Evolutionary conservation across 2,329 filamentous ascomycete species (phyloP), one percentile per base, ranked within the genome.

Genomic region (Chaetothyriales sp.): DNA sequence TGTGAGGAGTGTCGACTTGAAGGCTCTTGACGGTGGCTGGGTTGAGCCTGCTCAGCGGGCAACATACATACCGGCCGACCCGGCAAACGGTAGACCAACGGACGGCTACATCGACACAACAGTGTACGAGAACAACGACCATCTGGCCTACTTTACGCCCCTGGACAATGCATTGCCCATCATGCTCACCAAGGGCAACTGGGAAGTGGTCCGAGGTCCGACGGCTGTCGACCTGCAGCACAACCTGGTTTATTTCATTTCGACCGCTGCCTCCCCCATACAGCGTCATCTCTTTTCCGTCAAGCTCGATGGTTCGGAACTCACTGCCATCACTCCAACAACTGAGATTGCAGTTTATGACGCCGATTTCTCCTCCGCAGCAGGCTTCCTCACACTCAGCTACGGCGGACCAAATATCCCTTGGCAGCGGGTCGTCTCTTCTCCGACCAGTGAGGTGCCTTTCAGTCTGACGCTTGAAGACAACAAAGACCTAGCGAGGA

Each of bases 101-200:
- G 89, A 95, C 66, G 92, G 92, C 19, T 98, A 98, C 63, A 82
- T 98, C 56, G 92, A 98, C 67, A 89, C 85, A 0, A 73, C 97
- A 54, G 85, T 97, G 51, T 76, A 94, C 63, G 78, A 94, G 18
- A 83, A 89, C 51, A 87, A 86, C 60, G 87, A 97, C 60, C 92
- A 98, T 62, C 72, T 98, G 48, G 92, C 85, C 0, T 97, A 97
- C 69, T 98, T 95, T 65, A 83, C 84, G 0, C 90, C 92, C 1
- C 69, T 97, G 49, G 86, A 97, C 60, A 89, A 82, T 60, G 73
- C 85, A 0, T 73, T 85, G n/a, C 89, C 92, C 5, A 70, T 86
- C 46, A 80, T 94, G 74, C 79, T 98, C 43, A 98, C 92, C 0
- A 82, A 85, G 40, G 92, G 92, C 4, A 67, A 83, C 29, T 98